These are phyloP conservation scores for Kluyveromyces marxianus DNA, from an alignment of 1,139 yeast species.

Conservation along the genomic window DNA sequence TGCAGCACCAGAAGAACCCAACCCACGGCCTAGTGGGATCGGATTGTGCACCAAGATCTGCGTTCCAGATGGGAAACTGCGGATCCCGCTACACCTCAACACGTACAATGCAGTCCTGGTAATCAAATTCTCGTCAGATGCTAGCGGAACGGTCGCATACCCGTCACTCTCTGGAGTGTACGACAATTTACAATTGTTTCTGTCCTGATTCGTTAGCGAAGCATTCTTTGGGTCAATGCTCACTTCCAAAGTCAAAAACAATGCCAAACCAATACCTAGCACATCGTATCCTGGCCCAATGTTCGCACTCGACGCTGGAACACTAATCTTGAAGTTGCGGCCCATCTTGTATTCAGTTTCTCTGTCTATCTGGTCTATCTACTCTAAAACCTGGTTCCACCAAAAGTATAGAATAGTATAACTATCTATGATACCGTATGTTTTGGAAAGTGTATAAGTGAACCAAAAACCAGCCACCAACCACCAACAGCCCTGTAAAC, in stretches of 20 bases:
- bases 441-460: no score
- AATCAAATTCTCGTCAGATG: constrained; percentile 70
- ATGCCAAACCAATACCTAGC: constrained; percentile 76
- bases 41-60: constrained; percentile 75
- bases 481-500: no score
- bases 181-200: constrained; percentile 59
- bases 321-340: constrained; percentile 52
- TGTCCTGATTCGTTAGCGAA: constrained; percentile 45
- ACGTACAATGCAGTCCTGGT: constrained; percentile 91
- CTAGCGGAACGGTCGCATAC: constrained; percentile 67
- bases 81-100: constrained; percentile 68
- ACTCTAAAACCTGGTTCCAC: neutral
- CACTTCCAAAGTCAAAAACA: constrained; percentile 66
- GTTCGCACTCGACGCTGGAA: constrained; percentile 96
- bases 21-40: constrained; percentile 91
- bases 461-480: no score
- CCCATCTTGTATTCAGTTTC: constrained; percentile 20
- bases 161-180: constrained; percentile 72
- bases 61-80: constrained; percentile 80
- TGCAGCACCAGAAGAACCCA: constrained; percentile 98
- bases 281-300: constrained; percentile 99
- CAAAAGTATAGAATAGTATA: neutral
- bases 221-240: constrained; percentile 45
- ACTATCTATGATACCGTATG: no score
- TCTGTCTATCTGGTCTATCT: neutral